Percentiles rank a stretch among this genome's conserved stretches.
Evolutionary conservation across 1,284 basidiomycete genomes (phyloP).

Genomic region (Naganishia sp.): DNA sequence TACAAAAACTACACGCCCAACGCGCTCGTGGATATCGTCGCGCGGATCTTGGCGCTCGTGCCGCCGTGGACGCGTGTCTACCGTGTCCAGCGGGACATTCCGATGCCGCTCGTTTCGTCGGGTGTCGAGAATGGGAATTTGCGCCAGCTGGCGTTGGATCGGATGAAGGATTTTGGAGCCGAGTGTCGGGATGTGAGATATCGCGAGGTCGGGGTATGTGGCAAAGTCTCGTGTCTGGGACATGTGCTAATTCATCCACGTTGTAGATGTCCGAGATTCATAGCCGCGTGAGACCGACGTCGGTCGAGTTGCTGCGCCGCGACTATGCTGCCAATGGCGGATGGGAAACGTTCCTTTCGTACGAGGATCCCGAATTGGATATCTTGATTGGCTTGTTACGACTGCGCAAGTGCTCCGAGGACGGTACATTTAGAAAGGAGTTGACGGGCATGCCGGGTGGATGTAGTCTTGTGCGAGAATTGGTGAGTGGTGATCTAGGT

Average conservation of each 20-base stretch:
- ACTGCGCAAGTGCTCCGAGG: conserved; percentile 90
- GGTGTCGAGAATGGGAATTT: conserved; percentile 99
- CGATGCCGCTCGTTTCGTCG: conserved; percentile 88
- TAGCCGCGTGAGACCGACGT: conserved; percentile 92
- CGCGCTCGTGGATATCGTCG: conserved; percentile 94
- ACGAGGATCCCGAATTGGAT: conserved; percentile 95
- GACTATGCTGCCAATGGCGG: conserved; percentile 97
- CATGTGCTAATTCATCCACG: conserved; percentile 16
- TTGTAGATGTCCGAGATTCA: conserved; percentile 94
- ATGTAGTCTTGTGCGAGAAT: conserved; percentile 90
- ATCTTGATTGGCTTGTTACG: conserved; percentile 93
- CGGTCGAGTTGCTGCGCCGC: conserved; percentile 92
- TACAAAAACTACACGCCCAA: conserved; percentile 99
- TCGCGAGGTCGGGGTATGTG: conserved; percentile 91
- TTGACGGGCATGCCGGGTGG: conserved; percentile 74
- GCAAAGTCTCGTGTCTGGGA: not conserved
- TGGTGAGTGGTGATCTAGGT: conserved; percentile 53
- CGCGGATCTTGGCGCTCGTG: conserved; percentile 91
- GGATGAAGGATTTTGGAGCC: conserved; percentile 99
- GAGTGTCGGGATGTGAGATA: conserved; percentile 97
- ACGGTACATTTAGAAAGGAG: conserved; percentile 95
- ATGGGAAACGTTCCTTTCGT: conserved; percentile 99
- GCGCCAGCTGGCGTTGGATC: conserved; percentile 89
- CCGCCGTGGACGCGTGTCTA: conserved; percentile 99
- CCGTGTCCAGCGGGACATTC: conserved; percentile 96